A percentile compares a stretch with the other conserved stretches of the same genome.
These are phyloP conservation scores for Toxoplasma gondii DNA, from an alignment of 169 alveolate genomes.

Conservation along the genomic window DNA sequence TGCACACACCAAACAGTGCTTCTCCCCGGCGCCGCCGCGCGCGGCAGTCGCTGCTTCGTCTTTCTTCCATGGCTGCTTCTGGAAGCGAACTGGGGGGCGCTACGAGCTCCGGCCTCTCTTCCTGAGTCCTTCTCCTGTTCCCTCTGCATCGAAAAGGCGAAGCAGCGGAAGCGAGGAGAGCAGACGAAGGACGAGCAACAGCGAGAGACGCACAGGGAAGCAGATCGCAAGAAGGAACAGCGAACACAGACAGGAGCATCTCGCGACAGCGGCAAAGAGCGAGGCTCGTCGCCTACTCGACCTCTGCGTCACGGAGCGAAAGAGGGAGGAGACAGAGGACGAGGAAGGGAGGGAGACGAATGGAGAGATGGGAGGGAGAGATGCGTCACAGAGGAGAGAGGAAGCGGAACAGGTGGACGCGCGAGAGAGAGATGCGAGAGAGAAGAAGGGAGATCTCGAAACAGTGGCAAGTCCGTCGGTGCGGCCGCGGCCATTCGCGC, in stretches of 20 bases:
- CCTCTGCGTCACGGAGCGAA: neutral
- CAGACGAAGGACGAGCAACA: neutral
- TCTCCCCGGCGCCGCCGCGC: neutral
- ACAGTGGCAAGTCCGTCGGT: too few relatives aligned
- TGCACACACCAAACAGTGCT: neutral
- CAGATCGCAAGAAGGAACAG: neutral
- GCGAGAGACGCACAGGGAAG: neutral
- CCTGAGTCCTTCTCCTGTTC: neutral
- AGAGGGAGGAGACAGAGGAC: neutral
- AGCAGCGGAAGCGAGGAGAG: neutral
- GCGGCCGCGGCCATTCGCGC: neutral
- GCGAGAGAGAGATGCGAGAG: too few relatives aligned
- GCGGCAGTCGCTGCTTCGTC: conserved; percentile 23
- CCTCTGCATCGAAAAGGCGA: neutral
- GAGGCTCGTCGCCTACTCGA: too few relatives aligned
- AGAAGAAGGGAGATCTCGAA: too few relatives aligned
- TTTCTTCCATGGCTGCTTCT: conserved; percentile 18
- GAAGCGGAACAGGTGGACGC: neutral
- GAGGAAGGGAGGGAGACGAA: neutral
- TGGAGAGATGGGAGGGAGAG: neutral
- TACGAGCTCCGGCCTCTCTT: neutral
- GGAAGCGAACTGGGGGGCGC: neutral
- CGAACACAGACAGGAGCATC: neutral
- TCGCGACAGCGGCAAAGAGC: neutral
- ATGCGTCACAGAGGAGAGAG: neutral